A percentile compares a stretch with the other conserved stretches of the same genome.
phyloP scores from a whole-genome alignment of 768 basidiomycete species.

The Nidula microcarpa region DNA sequence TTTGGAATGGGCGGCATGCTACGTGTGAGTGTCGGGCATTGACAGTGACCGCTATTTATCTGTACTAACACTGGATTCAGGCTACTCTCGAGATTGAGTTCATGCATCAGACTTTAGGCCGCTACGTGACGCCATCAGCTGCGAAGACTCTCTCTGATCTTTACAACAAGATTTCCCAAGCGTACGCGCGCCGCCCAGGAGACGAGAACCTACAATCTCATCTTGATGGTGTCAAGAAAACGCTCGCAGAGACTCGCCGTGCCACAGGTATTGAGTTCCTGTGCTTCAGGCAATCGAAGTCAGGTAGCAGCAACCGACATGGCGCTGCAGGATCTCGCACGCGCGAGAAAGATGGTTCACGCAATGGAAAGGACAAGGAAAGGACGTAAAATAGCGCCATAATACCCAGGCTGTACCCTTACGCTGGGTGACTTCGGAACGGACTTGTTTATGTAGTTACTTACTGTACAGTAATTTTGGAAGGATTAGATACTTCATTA shows the following conservation, averaged over 20 bases:
- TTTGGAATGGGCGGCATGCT: conserved; percentile 99
- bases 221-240: conserved; percentile 89
- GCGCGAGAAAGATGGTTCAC: conserved; percentile 21
- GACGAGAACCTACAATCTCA: conserved; percentile 85
- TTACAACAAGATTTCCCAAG: conserved; percentile 92
- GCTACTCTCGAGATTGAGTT: conserved; percentile 99
- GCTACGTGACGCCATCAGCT: conserved; percentile 80
- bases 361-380: conserved; percentile 9
- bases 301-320: conserved; percentile 13
- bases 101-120: conserved; percentile 91
- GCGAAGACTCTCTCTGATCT: conserved; percentile 85
- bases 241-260: conserved; percentile 79
- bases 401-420: too few species aligned
- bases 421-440: too few species aligned
- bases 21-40: conserved; percentile 51
- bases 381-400: too few species aligned
- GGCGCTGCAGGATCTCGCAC: conserved; percentile 12
- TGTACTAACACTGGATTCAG: conserved; percentile 32
- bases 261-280: conserved; percentile 94
- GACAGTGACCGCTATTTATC: neutral
- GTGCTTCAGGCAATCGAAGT: conserved; percentile 81
- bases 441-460: too few species aligned
- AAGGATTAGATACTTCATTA: too few species aligned
- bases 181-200: conserved; percentile 81
- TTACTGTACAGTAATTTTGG: too few species aligned